Base-by-base conservation (phyloP, 805 yeast species). In the Ogataea degrootiae region DNA sequence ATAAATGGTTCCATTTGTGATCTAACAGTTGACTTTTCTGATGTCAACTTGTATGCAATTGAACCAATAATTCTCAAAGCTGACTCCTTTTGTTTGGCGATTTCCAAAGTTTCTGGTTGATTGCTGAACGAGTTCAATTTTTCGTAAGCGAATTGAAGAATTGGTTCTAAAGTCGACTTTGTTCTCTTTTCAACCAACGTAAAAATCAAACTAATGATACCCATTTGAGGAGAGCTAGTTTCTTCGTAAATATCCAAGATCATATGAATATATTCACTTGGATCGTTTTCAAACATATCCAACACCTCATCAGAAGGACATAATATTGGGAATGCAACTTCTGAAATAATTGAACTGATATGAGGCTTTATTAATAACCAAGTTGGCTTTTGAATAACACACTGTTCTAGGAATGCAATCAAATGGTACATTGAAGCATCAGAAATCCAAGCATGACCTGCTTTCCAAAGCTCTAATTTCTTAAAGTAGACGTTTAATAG, bases 231-330 rank as follows among this genome's bases (percentile, higher is more conserved):
- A 1, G 89, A 75, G 50, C 67, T 72, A 37, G 70, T 59, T 37
- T 74, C 81, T 45, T 85, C 94, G 55, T 84, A 65, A 39, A 80
- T 68, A 62, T 83, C 89, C 57, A 89, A 73, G 39, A 80, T 80
- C 55, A 84, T 75, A 66, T 87, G 91, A 52, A 94, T 86, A 62
- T 90, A 94, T 63, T 92, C 97, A 43, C 80, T 85, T 8, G 98
- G 98, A 61, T 92, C 97, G 52, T 78, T 80, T 51, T 90, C 96
- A 68, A 87, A 92, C 21, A 80, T 67, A 51, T 87, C 96, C 49
- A 91, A 69, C 22, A 81, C 80, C 4, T 79, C 82, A 49, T 85
- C 86, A 6, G 77, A 74, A 9, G 96, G 92, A 55, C 87, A 77
- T 44, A 94, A 69, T 45, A 88, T 65, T 2, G 97, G 97, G 69